Base-by-base conservation (phyloP, 208 protist species). In the Tritrichomonas musculus region DNA sequence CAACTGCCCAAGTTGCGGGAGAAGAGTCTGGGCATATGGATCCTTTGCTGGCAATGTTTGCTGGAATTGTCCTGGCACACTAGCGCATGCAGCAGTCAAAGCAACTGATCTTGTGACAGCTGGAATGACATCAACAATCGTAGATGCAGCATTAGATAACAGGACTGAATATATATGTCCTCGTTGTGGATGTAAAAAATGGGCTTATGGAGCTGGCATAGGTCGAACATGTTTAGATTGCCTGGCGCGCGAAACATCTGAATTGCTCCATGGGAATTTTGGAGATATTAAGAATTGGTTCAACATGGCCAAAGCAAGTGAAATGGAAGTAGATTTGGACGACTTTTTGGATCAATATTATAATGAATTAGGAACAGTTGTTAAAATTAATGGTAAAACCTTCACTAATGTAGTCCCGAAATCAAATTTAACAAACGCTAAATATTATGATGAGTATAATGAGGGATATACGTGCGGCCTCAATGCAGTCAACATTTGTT, bases 401-500 rank as follows among this genome's bases (percentile, higher is more conserved):
- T 77, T 77, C 30, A 14, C 9, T 36, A 77, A 77, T 77, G 27
- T 77, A 8, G 30, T 77, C 36, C 69, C 69, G 30, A 9, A 77
- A 77, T 36, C 9, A 33, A 33, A 14, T 14, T 77, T 77, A 77
- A 77, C 14, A 47, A 77, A n/a, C 9, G 69, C 69, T 36, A 77
- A 44, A 77, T 8, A 44, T 77, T 77, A 77, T 77, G 30, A 36
- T 9, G 14, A 14, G 9, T 8, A 33, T 47, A 9, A 77, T 77
- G 30, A 8, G 11, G 30, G 30, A 47, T 77, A 27, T 8, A 27
- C 14, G 9, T 77, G 36, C 30, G 69, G 69, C 69, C 9, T 33
- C 30, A 77, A 77, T 77, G 69, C 69, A 77, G 30, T 77, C 30
- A 77, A 77, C 36, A 77, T 77, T 77, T 77, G 69, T 77, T 77